phyloP scores from a whole-genome alignment of 2,329 filamentous ascomycete species.

The Fusarium sp. region DNA sequence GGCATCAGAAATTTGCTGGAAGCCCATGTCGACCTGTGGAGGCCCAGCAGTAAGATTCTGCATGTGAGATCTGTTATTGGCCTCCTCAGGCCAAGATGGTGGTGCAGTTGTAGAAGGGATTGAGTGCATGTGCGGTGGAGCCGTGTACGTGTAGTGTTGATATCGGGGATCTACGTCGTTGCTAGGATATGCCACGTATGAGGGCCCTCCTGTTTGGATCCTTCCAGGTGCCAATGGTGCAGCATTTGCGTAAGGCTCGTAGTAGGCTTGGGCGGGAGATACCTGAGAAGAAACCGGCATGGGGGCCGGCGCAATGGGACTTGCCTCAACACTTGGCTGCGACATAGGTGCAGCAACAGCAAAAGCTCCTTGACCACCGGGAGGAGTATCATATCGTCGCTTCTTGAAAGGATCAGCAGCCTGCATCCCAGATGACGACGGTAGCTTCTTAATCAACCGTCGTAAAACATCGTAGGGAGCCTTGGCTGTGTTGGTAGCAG shows the following conservation, averaged over 20 bases:
- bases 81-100: neutral
- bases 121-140: neutral
- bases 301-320: neutral
- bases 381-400: conserved; percentile 11
- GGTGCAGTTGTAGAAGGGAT: too few species aligned
- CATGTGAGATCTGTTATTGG: neutral
- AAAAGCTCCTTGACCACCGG: neutral
- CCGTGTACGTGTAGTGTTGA: neutral
- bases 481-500: conserved; percentile 22
- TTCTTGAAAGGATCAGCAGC: conserved; percentile 5
- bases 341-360: neutral
- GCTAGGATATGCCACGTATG: neutral
- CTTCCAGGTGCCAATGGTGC: neutral
- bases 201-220: neutral
- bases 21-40: neutral
- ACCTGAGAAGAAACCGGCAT: neutral
- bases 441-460: conserved; percentile 26
- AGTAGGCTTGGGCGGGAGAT: neutral
- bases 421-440: conserved; percentile 4
- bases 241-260: neutral
- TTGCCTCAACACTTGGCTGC: neutral
- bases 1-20: conserved; percentile 15
- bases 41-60: neutral
- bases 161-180: neutral
- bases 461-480: conserved; percentile 25